These are phyloP conservation scores for Suzukiozyma palmioleophila DNA, from an alignment of 1,139 yeast genomes.

Conservation along the genomic window DNA sequence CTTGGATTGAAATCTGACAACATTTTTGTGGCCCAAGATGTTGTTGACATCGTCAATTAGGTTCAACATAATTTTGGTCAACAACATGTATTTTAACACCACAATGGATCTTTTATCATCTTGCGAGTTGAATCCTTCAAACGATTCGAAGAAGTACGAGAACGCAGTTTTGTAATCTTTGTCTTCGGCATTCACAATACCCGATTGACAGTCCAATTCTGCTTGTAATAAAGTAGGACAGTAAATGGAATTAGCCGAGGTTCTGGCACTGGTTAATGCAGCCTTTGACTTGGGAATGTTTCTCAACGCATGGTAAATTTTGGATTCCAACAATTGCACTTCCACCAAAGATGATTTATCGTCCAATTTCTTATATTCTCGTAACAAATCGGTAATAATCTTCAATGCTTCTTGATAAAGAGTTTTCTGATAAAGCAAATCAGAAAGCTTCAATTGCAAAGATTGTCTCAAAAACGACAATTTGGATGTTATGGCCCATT, in stretches of 20 bases:
- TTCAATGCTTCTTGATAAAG: slow-evolving; percentile 67
- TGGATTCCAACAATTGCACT: slow-evolving; percentile 87
- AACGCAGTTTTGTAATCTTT: slow-evolving; percentile 95
- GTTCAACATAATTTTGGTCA: slow-evolving; percentile 91
- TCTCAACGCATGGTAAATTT: slow-evolving; percentile 86
- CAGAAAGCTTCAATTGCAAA: slow-evolving; percentile 78
- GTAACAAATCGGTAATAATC: slow-evolving; percentile 66
- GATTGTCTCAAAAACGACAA: slow-evolving; percentile 87
- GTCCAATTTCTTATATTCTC: slow-evolving; percentile 88
- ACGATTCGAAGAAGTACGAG: slow-evolving; percentile 91
- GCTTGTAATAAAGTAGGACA: slow-evolving; percentile 96
- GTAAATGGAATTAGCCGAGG: slow-evolving; percentile 92
- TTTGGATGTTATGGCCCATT: slow-evolving; percentile 82
- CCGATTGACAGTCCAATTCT: slow-evolving; percentile 91
- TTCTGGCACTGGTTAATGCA: slow-evolving; percentile 90
- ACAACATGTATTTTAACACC: slow-evolving; percentile 85
- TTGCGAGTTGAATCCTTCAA: slow-evolving; percentile 73
- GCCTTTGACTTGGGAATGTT: slow-evolving; percentile 93
- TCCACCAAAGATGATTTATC: slow-evolving; percentile 94
- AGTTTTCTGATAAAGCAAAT: slow-evolving; percentile 63
- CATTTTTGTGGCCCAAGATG: slow-evolving; percentile 74
- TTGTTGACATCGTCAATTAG: slow-evolving; percentile 80
- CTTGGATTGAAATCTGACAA: slow-evolving; percentile 68
- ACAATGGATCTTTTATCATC: slow-evolving; percentile 67
- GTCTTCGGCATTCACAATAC: slow-evolving; percentile 94